Conservation (phyloP, 371 early-diverging fungal species). For the Actinomortierella wolfii region DNA sequence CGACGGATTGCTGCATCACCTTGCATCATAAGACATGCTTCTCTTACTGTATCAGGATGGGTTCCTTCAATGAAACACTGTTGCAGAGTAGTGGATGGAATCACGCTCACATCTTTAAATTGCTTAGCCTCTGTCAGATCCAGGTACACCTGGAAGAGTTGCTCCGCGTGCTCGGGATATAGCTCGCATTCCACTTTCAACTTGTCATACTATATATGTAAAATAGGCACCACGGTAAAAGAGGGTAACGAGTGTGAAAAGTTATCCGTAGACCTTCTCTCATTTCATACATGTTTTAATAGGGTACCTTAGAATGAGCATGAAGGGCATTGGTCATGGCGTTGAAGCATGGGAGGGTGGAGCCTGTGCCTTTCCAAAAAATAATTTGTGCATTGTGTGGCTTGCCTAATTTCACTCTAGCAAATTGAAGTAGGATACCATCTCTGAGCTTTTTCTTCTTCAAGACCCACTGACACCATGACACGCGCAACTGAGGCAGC, state of each 20-base stretch:
- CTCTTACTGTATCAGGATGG: conserved; percentile 33
- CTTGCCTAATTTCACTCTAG: too few relatives aligned
- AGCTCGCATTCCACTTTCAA: conserved; percentile 17
- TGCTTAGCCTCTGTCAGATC: conserved; percentile 36
- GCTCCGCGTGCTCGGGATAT: conserved; percentile 35
- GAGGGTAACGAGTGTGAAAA: too few relatives aligned
- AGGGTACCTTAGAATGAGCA: conserved; percentile 1
- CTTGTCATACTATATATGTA: conserved; percentile 13
- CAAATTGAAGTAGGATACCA: too few relatives aligned
- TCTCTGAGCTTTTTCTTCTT: not conserved
- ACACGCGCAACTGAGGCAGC: conserved; percentile 68
- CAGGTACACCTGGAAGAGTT: conserved; percentile 39
- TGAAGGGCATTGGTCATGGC: too few relatives aligned
- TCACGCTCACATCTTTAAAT: conserved; percentile 23
- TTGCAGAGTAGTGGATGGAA: conserved; percentile 12
- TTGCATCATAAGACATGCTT: not conserved
- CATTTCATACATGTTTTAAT: not conserved
- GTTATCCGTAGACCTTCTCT: too few relatives aligned
- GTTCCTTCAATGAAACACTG: conserved; percentile 28
- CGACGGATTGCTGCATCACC: not conserved
- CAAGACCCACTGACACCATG: conserved; percentile 46
- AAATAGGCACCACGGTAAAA: too few relatives aligned
- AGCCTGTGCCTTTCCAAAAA: too few relatives aligned
- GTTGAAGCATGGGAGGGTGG: too few relatives aligned
- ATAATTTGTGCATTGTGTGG: too few relatives aligned